These are phyloP conservation scores for Lactifluus rugatus DNA, from an alignment of 768 basidiomycete genomes.

Conservation along the genomic window DNA sequence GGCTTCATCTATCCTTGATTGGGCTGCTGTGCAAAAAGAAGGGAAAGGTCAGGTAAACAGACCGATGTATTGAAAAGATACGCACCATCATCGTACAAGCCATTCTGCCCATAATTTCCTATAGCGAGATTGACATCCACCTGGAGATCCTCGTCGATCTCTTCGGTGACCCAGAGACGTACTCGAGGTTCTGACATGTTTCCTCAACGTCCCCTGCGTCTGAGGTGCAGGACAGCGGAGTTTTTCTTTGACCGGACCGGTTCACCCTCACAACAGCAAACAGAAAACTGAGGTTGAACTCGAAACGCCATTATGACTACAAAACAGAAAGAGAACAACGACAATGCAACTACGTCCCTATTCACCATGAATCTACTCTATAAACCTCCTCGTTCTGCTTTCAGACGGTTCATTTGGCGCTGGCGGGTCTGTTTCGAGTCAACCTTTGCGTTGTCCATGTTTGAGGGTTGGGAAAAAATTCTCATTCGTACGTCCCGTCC, in stretches of 20 bases:
- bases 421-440: constrained; percentile 47
- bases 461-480: constrained; percentile 64
- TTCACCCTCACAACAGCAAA: neutral
- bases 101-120: constrained; percentile 59
- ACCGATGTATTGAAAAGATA: neutral
- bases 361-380: constrained; percentile 22
- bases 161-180: constrained; percentile 70
- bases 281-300: too few relatives aligned
- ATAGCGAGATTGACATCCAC: constrained; percentile 62
- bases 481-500: constrained; percentile 39
- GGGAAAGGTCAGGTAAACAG: neutral
- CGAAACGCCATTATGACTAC: neutral
- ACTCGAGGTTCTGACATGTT: constrained; percentile 56
- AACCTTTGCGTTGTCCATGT: constrained; percentile 48
- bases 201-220: neutral
- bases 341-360: neutral
- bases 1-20: constrained; percentile 62
- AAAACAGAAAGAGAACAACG: neutral
- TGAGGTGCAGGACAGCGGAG: too few relatives aligned
- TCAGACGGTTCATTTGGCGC: constrained; percentile 36
- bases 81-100: constrained; percentile 57
- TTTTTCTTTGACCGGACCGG: constrained; percentile 1
- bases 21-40: constrained; percentile 24
- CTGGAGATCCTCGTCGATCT: constrained; percentile 65
- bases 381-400: constrained; percentile 21